Percentiles rank a stretch among this genome's conserved stretches.
Conservation (phyloP, 306 rosid genomes). For the Sicyos baderoa region DNA sequence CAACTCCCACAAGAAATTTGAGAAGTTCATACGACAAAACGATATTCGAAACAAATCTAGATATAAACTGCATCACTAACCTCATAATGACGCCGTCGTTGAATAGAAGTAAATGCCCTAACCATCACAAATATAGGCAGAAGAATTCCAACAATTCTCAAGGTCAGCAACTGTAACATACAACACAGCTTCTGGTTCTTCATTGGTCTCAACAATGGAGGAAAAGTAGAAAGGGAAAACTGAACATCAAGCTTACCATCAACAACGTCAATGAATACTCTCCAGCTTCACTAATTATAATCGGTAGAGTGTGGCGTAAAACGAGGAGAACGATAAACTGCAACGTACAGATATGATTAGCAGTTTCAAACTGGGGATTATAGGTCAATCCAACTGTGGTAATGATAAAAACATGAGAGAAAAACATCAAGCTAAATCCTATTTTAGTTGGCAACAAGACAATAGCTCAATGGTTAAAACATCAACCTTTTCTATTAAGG, state of each 20-base stretch:
- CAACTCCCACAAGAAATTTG: background rate
- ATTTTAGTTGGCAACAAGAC: background rate
- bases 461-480: background rate
- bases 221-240: background rate
- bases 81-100: constrained; percentile 41
- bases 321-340: constrained; percentile 67
- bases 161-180: constrained; percentile 41
- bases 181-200: background rate
- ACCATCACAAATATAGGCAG: constrained; percentile 51
- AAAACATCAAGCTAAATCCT: background rate
- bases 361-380: background rate
- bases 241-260: constrained; percentile 31
- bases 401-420: background rate
- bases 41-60: background rate
- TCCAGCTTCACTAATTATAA: constrained; percentile 43
- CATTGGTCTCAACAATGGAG: background rate
- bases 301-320: constrained; percentile 60
- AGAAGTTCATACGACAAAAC: background rate
- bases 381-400: background rate
- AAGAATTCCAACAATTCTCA: constrained; percentile 54
- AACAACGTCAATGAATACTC: constrained; percentile 44
- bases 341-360: constrained; percentile 22
- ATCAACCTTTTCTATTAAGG: background rate
- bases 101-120: constrained; percentile 44
- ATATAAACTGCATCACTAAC: constrained; percentile 25